These are phyloP conservation scores for Starmerella floricola DNA, from an alignment of 805 yeast genomes.

Conservation along the genomic window DNA sequence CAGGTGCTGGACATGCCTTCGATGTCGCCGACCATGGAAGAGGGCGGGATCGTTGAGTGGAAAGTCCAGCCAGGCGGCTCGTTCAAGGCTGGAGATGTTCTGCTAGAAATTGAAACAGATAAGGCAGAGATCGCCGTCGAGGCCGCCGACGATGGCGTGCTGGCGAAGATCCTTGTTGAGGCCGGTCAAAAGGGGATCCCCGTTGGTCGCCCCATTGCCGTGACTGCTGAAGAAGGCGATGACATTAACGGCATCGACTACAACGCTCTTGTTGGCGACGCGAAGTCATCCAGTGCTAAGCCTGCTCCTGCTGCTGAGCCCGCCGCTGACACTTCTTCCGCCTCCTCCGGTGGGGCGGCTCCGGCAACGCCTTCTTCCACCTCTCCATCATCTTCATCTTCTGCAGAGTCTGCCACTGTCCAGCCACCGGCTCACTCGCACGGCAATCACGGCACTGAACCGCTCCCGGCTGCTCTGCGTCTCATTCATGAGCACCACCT, in stretches of 20 bases:
- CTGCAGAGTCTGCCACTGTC: too few species aligned
- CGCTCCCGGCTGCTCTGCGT: constrained; percentile 41
- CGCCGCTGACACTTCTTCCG: constrained; percentile 4
- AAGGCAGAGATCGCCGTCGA: constrained; percentile 97
- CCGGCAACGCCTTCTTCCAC: constrained; percentile 14
- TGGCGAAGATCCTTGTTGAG: constrained; percentile 57
- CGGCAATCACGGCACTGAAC: constrained; percentile 49
- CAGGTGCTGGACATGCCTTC: constrained; percentile 78
- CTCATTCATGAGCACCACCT: constrained; percentile 52
- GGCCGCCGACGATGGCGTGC: constrained; percentile 82
- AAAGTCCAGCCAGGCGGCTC: constrained; percentile 62
- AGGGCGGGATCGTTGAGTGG: constrained; percentile 89
- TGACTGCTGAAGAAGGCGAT: constrained; percentile 77
- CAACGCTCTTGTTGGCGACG: constrained; percentile 35
- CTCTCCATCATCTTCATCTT: constrained; percentile 5
- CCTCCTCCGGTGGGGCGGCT: constrained; percentile 2
- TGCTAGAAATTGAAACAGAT: constrained; percentile 96
- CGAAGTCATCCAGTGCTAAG: constrained; percentile 16
- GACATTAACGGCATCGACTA: constrained; percentile 52
- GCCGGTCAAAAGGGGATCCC: constrained; percentile 71
- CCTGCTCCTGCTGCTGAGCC: constrained; percentile 10
- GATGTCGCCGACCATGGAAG: constrained; percentile 97
- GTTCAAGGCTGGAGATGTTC: constrained; percentile 79
- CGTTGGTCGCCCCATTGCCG: constrained; percentile 86
- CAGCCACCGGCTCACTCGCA: constrained; percentile 14